These are phyloP conservation scores for Linanthus parryae DNA, from an alignment of 148 eudicot genomes.

Conservation along the genomic window DNA sequence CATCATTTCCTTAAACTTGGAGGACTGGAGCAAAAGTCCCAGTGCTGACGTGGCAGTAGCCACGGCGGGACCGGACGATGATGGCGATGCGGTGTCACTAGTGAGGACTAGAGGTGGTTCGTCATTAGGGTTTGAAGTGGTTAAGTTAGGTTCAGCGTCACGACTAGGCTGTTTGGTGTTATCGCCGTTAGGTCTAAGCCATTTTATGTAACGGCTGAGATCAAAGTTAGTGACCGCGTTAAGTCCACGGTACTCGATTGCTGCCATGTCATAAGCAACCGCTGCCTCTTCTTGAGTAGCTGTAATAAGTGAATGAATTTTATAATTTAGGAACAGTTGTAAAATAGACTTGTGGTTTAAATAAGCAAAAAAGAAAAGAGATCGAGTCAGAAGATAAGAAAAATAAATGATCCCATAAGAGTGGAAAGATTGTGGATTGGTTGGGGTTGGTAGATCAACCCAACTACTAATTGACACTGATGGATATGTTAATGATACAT, in stretches of 20 bases:
- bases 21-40: constrained; percentile 40
- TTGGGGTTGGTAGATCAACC: constrained; percentile 26
- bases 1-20: constrained; percentile 48
- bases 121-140: constrained; percentile 6
- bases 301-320: constrained; percentile 12
- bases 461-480: constrained; percentile 28
- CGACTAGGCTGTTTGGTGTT: constrained; percentile 14
- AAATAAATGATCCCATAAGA: too few relatives aligned
- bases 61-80: constrained; percentile 13
- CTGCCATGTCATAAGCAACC: constrained; percentile 75
- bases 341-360: background rate
- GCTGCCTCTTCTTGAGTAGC: constrained; percentile 94
- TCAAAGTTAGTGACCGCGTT: constrained; percentile 84
- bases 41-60: constrained; percentile 47
- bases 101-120: constrained; percentile 8
- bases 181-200: constrained; percentile 42
- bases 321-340: background rate
- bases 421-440: constrained; percentile 14
- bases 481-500: background rate
- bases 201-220: constrained; percentile 62
- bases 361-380: background rate
- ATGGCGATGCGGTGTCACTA: background rate
- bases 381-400: constrained; percentile 19
- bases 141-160: constrained; percentile 3
- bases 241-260: constrained; percentile 68